These are phyloP conservation scores for Morella rubra DNA, from an alignment of 306 rosid genomes.

Conservation along the genomic window DNA sequence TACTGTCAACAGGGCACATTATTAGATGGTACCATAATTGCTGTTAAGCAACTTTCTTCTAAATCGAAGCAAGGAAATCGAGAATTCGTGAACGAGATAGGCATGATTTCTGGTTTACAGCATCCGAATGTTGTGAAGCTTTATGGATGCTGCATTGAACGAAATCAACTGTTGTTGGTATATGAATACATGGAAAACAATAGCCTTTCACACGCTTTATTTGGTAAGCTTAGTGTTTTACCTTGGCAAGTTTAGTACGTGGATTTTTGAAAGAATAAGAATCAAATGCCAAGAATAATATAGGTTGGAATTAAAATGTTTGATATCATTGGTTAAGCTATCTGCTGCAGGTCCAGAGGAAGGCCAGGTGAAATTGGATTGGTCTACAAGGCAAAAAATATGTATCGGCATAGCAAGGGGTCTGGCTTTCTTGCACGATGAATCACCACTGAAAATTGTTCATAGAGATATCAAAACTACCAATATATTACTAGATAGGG, in stretches of 20 bases:
- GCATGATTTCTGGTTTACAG: conserved; percentile 32
- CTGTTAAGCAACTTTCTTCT: conserved; percentile 33
- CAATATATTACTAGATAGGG: conserved; percentile 63
- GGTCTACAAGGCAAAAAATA: conserved; percentile 68
- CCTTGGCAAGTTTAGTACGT: neutral
- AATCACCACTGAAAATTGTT: conserved; percentile 68
- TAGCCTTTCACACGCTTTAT: conserved; percentile 26
- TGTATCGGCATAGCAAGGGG: conserved; percentile 81
- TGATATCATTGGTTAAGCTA: neutral
- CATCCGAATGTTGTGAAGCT: conserved; percentile 29
- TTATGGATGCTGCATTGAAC: conserved; percentile 32
- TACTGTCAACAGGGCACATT: conserved; percentile 16
- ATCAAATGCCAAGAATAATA: neutral
- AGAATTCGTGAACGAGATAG: conserved; percentile 30
- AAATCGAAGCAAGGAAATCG: conserved; percentile 34
- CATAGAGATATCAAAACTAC: conserved; percentile 84
- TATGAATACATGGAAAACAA: conserved; percentile 23
- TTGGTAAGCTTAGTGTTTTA: conserved; percentile 24
- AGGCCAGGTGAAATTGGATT: conserved; percentile 39
- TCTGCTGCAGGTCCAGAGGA: conserved; percentile 33
- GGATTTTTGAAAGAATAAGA: neutral
- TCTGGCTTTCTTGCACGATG: conserved; percentile 74
- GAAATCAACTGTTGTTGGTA: conserved; percentile 27
- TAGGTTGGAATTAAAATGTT: neutral
- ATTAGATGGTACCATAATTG: conserved; percentile 27